Percentiles rank a stretch among this genome's conserved stretches.
Evolutionary conservation across 116 monocot species (phyloP).

Genomic region (Iris pallida): DNA sequence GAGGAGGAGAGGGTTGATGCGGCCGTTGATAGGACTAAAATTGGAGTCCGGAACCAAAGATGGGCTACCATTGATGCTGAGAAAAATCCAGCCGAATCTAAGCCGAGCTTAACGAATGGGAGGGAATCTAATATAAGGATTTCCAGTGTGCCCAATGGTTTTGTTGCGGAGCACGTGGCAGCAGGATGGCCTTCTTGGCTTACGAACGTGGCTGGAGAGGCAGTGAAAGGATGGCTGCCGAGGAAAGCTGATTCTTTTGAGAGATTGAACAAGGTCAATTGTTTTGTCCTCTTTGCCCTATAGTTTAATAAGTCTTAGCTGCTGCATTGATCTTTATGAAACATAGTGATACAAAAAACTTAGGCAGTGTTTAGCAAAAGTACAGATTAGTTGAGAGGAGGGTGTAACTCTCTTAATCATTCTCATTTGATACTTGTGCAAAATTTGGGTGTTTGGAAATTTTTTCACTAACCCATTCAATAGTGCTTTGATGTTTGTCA

Average conservation of each 20-base stretch:
- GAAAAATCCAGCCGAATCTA: neutral
- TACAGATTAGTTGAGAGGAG: too few relatives aligned
- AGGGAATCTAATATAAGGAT: slow-evolving; percentile 12
- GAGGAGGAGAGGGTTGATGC: slow-evolving; percentile 2
- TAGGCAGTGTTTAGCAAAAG: too few relatives aligned
- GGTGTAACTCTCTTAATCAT: too few relatives aligned
- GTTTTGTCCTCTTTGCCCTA: neutral
- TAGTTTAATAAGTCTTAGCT: too few relatives aligned
- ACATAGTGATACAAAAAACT: too few relatives aligned
- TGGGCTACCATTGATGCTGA: slow-evolving; percentile 11
- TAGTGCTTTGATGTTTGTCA: too few relatives aligned
- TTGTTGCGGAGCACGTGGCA: slow-evolving; percentile 38
- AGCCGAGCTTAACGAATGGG: neutral
- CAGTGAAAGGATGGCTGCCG: slow-evolving; percentile 73
- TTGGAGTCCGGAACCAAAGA: slow-evolving; percentile 17
- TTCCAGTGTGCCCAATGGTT: slow-evolving; percentile 35
- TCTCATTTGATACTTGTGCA: too few relatives aligned
- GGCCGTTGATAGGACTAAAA: slow-evolving; percentile 3
- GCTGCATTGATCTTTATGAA: too few relatives aligned
- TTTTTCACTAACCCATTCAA: too few relatives aligned
- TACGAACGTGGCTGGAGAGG: slow-evolving; percentile 54
- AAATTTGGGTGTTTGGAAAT: too few relatives aligned
- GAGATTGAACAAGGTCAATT: slow-evolving; percentile 68
- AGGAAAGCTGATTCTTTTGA: slow-evolving; percentile 61
- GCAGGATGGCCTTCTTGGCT: slow-evolving; percentile 95